Evolutionary conservation across 2,329 filamentous ascomycete genomes (phyloP).

Genomic region (Meredithiella fracta): DNA sequence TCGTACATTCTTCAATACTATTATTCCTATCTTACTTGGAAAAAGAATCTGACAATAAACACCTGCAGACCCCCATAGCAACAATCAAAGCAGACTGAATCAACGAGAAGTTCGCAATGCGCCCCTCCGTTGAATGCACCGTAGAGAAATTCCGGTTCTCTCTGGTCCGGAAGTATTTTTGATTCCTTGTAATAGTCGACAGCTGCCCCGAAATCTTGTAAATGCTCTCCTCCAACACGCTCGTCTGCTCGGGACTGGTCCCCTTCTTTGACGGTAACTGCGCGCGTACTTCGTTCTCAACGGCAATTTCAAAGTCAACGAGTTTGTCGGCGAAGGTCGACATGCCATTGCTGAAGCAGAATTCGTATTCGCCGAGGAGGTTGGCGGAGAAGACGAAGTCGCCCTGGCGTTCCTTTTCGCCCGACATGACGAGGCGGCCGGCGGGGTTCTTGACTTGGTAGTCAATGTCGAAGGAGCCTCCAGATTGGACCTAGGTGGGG

Average conservation of each 20-base stretch:
- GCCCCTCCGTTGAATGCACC: conserved; percentile 82
- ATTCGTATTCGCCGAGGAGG: conserved; percentile 73
- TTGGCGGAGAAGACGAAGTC: conserved; percentile 96
- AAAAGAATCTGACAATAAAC: conserved; percentile 96
- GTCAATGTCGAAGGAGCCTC: conserved; percentile 93
- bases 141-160: conserved; percentile 99
- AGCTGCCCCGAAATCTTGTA: conserved; percentile 88
- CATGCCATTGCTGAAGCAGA: conserved; percentile 99
- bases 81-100: conserved; percentile 85
- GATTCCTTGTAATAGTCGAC: conserved; percentile 87
- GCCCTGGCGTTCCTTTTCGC: conserved; percentile 81
- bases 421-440: conserved; percentile 66
- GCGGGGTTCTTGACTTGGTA: conserved; percentile 73
- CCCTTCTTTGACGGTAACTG: conserved; percentile 78
- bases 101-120: conserved; percentile 95
- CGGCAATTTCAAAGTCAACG: conserved; percentile 93
- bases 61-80: conserved; percentile 94
- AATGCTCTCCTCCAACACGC: conserved; percentile 77
- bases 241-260: conserved; percentile 74
- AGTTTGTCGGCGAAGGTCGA: conserved; percentile 94
- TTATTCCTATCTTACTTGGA: conserved; percentile 48
- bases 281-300: conserved; percentile 77
- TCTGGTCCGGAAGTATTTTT: conserved; percentile 97
- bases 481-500: conserved; percentile 68
- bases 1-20: neutral